Base-by-base conservation (phyloP, 2,329 filamentous ascomycete genomes). In the Alternaria sp. region DNA sequence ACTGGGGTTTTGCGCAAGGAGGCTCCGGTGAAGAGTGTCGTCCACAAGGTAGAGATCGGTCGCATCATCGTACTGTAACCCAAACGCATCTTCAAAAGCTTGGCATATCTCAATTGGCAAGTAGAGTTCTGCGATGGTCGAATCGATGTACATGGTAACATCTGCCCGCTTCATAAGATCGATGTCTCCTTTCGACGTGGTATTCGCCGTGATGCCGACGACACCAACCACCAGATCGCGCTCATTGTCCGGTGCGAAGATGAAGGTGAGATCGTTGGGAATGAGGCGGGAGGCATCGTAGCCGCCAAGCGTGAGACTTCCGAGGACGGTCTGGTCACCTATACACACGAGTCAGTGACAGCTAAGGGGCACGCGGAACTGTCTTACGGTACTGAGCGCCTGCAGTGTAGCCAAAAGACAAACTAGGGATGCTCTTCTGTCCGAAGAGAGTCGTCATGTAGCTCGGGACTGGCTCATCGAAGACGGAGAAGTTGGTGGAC, bases 401-500 rank as follows among this genome's bases (percentile, higher is more conserved):
- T 39, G 90, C 90, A 3, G 90, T 92, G 73, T 88, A 93, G 51
- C 88, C 89, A 72, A 90, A 92, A 40, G 88, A 90, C 61, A 91
- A 82, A 72, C 90, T 92, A 1, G 89, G 87, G 46, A 92, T 90
- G 56, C 78, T 79, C 8, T 84, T 84, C 44, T 74, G 68, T 10
- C 82, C 76, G 69, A 87, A 84, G 41, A 90, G 84, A 51, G 68
- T 63, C 2, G 75, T 76, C 72, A 83, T 78, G 62, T 78, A 89
- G 78, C 70, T 88, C 76, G 65, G 84, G 78, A 69, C 88, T 70
- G 56, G 85, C 77, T 68, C 84, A 79, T 65, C 84, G 77, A 72
- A 84, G 79, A 56, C 84, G 72, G 70, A 78, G 66, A 83, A 82
- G 63, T 84, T 84, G 17, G 81, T 81, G 0, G 81, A 76, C 62